These are phyloP conservation scores for Pyricularia grisea DNA, from an alignment of 2,329 filamentous ascomycete species.

Conservation along the genomic window DNA sequence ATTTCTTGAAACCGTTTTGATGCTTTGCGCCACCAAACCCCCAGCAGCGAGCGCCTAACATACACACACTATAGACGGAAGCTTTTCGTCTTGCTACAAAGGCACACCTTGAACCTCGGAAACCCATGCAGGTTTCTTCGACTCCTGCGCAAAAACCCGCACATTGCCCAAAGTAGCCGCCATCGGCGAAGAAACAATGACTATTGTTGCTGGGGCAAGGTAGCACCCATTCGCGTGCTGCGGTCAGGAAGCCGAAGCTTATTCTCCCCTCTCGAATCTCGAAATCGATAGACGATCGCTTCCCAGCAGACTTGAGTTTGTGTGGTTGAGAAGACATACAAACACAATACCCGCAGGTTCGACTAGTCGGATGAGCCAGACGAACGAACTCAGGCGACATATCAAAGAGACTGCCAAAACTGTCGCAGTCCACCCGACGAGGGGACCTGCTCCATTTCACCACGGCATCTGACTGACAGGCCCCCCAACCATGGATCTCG, in stretches of 20 bases:
- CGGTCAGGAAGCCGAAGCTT: neutral
- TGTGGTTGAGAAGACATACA: neutral
- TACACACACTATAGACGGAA: neutral
- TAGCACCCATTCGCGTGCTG: constrained; percentile 5
- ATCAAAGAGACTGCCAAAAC: neutral
- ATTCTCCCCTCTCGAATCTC: neutral
- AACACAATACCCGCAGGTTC: neutral
- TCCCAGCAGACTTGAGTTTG: neutral
- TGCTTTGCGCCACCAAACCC: neutral
- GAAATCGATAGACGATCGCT: neutral
- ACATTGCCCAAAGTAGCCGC: neutral
- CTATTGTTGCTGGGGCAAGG: neutral
- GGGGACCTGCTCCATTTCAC: neutral
- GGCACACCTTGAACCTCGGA: neutral
- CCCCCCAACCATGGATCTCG: constrained; percentile 39
- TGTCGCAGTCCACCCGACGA: neutral
- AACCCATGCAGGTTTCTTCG: neutral
- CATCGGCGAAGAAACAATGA: constrained; percentile 3
- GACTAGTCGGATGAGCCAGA: neutral
- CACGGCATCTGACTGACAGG: neutral
- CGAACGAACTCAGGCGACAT: neutral
- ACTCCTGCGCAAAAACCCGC: neutral
- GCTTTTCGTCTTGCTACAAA: neutral
- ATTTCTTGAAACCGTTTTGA: neutral
- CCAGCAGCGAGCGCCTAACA: neutral